Conservation (phyloP, 768 basidiomycete genomes). For the Termitomyces sp. region DNA sequence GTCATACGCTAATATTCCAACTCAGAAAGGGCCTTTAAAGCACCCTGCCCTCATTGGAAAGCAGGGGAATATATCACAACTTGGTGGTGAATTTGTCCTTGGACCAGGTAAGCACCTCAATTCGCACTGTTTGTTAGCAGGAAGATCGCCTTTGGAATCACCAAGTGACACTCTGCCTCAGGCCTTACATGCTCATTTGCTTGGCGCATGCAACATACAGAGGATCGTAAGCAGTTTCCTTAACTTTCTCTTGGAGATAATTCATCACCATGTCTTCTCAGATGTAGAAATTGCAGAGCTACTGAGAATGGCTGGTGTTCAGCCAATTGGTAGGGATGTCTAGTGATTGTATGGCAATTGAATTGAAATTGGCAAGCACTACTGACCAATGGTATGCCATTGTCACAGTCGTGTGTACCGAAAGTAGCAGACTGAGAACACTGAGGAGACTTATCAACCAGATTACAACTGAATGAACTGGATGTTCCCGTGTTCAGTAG, state of each 20-base stretch:
- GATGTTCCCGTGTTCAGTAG: too few relatives aligned
- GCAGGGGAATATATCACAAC: conserved; percentile 55
- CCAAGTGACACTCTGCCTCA: conserved; percentile 10
- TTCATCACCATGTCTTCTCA: conserved; percentile 11
- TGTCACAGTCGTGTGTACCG: too few relatives aligned
- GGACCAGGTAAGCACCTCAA: conserved; percentile 38
- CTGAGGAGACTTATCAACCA: too few relatives aligned
- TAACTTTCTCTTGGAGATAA: conserved; percentile 5
- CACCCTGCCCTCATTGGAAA: conserved; percentile 46
- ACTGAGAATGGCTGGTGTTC: conserved; percentile 36
- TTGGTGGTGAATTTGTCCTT: conserved; percentile 61
- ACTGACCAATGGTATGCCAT: too few relatives aligned
- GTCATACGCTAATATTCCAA: neutral
- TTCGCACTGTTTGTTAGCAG: neutral
- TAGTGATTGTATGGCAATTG: too few relatives aligned
- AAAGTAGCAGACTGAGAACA: too few relatives aligned
- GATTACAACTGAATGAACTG: too few relatives aligned
- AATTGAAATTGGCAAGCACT: too few relatives aligned
- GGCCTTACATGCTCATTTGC: conserved; percentile 45
- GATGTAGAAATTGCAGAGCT: conserved; percentile 46
- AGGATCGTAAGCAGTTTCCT: conserved; percentile 45
- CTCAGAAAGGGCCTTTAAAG: conserved; percentile 33
- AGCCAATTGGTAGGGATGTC: neutral
- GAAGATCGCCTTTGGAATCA: neutral
- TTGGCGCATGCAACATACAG: conserved; percentile 54